These are phyloP conservation scores for Herpetomonas samuelpessoai DNA, from an alignment of 208 protist species.

Conservation along the genomic window DNA sequence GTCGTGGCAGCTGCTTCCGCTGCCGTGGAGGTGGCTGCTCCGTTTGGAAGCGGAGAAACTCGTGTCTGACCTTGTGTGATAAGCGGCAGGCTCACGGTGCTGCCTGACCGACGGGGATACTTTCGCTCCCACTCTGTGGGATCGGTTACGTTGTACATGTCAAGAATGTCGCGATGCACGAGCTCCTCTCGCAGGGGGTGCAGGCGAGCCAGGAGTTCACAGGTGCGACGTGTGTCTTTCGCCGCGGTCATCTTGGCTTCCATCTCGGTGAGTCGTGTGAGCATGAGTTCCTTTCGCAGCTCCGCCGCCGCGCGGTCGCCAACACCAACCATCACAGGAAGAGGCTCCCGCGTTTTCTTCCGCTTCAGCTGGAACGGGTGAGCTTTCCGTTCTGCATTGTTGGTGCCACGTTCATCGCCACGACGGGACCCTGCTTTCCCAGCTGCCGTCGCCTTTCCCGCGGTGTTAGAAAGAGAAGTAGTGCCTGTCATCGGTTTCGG, in stretches of 20 bases:
- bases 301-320: constrained; percentile 35
- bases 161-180: constrained; percentile 25
- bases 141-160: constrained; percentile 5
- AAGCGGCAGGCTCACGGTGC: neutral
- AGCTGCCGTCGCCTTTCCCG: neutral
- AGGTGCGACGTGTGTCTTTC: constrained; percentile 39
- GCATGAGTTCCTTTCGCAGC: constrained; percentile 30
- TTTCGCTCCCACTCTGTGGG: constrained; percentile 5
- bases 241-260: constrained; percentile 29
- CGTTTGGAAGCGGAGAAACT: too few relatives aligned
- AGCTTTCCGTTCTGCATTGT: too few relatives aligned
- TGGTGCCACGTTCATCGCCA: neutral
- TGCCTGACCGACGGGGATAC: neutral
- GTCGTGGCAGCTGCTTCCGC: neutral
- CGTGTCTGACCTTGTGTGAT: too few relatives aligned
- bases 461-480: too few relatives aligned
- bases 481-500: too few relatives aligned
- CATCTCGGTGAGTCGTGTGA: constrained; percentile 29
- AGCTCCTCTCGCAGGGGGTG: constrained; percentile 28
- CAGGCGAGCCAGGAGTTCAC: constrained; percentile 33
- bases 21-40: neutral
- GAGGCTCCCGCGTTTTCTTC: constrained; percentile 14
- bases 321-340: constrained; percentile 46
- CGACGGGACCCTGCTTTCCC: neutral
- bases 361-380: constrained; percentile 6